Percentiles rank a stretch among this genome's conserved stretches.
Evolutionary conservation across 768 basidiomycete species (phyloP).

Genomic region (Trametes villosa): DNA sequence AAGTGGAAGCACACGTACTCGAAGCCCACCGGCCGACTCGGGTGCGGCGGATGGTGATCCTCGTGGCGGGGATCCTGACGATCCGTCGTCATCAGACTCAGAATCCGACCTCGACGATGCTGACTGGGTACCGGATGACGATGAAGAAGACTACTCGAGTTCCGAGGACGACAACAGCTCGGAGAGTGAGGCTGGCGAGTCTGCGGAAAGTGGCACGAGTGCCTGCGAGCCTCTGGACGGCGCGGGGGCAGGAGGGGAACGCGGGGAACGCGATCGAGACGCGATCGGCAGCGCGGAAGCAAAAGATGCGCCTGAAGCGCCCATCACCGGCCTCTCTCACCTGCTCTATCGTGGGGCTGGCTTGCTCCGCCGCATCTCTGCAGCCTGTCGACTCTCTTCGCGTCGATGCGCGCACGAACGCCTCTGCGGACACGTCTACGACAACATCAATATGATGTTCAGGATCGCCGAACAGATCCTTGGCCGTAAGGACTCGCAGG

Average conservation of each 20-base stretch:
- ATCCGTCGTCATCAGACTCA: too few species aligned
- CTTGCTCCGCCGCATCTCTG: neutral
- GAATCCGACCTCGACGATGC: too few species aligned
- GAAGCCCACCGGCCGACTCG: too few species aligned
- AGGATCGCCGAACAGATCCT: slow-evolving; percentile 38
- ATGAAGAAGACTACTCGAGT: too few species aligned
- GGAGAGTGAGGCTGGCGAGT: neutral
- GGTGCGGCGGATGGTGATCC: too few species aligned
- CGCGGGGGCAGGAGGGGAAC: too few species aligned
- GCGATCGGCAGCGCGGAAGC: neutral
- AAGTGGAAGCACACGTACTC: too few species aligned
- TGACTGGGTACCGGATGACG: too few species aligned
- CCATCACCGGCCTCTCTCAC: neutral
- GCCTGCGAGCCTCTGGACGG: too few species aligned
- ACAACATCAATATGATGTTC: slow-evolving; percentile 43
- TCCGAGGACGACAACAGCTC: too few species aligned
- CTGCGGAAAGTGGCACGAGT: neutral
- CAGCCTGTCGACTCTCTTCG: neutral
- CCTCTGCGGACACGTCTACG: slow-evolving; percentile 33
- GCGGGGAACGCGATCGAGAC: neutral
- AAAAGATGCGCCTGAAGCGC: neutral
- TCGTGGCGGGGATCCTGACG: too few species aligned
- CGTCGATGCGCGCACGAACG: neutral
- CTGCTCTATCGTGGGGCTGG: neutral
- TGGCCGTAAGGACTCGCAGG: slow-evolving; percentile 38